phyloP scores from a whole-genome alignment of 345 rosid genomes.

The Citrus glauca region DNA sequence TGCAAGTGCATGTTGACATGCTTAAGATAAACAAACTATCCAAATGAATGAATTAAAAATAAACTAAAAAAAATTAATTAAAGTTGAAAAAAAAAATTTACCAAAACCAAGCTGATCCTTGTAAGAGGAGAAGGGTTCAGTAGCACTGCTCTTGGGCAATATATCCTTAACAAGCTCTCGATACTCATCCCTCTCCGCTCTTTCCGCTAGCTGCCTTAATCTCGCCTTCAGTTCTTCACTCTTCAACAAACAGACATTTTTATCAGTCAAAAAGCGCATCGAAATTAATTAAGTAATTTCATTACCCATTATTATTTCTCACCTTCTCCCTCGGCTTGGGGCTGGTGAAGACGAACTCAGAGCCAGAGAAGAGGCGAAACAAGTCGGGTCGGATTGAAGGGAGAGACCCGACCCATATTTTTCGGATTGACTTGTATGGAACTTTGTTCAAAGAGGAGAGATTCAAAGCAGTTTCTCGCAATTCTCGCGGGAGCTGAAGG shows the following conservation, averaged over 20 bases:
- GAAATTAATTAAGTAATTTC: too few species aligned
- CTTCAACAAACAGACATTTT: slow-evolving; percentile 25
- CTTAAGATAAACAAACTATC: neutral
- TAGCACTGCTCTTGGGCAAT: slow-evolving; percentile 44
- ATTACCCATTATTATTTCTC: neutral
- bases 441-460: slow-evolving; percentile 36
- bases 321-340: slow-evolving; percentile 89
- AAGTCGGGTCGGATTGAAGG: slow-evolving; percentile 51
- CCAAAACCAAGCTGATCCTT: slow-evolving; percentile 98
- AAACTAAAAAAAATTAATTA: neutral
- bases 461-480: slow-evolving; percentile 49
- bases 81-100: slow-evolving; percentile 7
- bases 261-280: too few species aligned
- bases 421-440: slow-evolving; percentile 59
- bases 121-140: slow-evolving; percentile 91
- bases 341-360: slow-evolving; percentile 53
- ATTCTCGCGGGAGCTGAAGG: slow-evolving; percentile 40
- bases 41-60: neutral
- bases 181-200: slow-evolving; percentile 79
- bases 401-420: slow-evolving; percentile 48
- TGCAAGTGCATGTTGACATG: neutral
- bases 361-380: slow-evolving; percentile 45
- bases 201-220: slow-evolving; percentile 57
- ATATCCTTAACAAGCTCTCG: slow-evolving; percentile 87
- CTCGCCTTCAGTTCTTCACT: slow-evolving; percentile 76